Conservation (phyloP, 306 rosid species). For the Rosa rugosa region DNA sequence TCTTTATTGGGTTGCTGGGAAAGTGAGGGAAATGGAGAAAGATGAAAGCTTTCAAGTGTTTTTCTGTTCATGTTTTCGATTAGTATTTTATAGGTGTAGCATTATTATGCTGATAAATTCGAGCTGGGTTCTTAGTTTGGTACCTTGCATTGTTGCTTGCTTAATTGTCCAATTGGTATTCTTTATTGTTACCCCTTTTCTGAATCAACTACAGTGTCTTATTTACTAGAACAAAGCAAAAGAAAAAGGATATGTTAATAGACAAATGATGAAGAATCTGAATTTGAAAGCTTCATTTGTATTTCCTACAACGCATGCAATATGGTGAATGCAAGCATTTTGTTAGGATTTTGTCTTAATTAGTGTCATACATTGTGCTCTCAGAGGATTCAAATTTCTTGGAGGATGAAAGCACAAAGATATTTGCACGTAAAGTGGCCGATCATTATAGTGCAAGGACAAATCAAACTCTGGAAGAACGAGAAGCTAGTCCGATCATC, state of each 20-base stretch:
- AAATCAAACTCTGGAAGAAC: conserved; percentile 87
- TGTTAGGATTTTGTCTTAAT: conserved; percentile 20
- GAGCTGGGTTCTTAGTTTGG: conserved; percentile 13
- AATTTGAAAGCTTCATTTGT: neutral
- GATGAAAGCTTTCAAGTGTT: neutral
- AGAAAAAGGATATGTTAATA: neutral
- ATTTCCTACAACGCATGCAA: neutral
- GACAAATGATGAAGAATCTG: conserved; percentile 10
- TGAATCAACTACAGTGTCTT: neutral
- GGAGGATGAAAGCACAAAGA: conserved; percentile 89
- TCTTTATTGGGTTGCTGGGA: conserved; percentile 28
- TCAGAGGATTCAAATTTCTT: conserved; percentile 67
- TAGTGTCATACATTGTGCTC: conserved; percentile 26
- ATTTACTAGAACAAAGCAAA: neutral
- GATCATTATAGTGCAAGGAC: conserved; percentile 92
- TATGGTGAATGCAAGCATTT: neutral
- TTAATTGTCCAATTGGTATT: neutral
- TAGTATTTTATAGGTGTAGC: neutral
- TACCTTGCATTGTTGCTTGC: conserved; percentile 5
- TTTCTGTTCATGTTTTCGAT: neutral
- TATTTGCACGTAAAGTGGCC: conserved; percentile 83
- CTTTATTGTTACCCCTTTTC: neutral
- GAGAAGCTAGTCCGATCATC: conserved; percentile 87
- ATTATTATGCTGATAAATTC: neutral
- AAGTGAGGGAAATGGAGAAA: conserved; percentile 3